Base-by-base conservation (phyloP, 345 rosid genomes). In the Pistacia atlantica region DNA sequence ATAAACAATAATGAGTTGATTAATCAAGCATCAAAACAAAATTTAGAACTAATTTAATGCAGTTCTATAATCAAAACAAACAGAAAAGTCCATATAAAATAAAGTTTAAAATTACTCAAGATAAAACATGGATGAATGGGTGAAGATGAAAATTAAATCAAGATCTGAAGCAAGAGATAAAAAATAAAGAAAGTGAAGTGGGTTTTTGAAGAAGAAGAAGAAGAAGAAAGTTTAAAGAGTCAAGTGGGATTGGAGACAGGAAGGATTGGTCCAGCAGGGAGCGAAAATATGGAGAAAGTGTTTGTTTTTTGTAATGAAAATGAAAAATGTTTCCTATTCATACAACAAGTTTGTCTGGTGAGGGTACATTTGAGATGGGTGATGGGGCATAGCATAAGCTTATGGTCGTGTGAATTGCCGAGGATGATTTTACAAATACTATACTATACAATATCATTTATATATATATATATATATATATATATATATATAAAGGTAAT, bases 281-380 rank as follows among this genome's bases (percentile, higher is more conserved):
- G 54, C 42, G 67, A 72, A 64, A 74, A 75, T 33, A 78, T 67
- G 77, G 62, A 13, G 57, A 6, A 54, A 4, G 66, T 73, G 75
- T 66, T 69, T 65, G 48, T 61, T 8, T 71, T 33, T 46, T 54
- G 33, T 4, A 52, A 62, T 64, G 69, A 69, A 22, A 66, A 38
- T 3, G 2, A 55, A n/a, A 59, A 74, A 54, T 87, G 85, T 82
- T 81, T 79, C 87, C 84, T 77, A 72, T 72, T 81, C 46, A 65
- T 11, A 65, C 62, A 68, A 69, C 86, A 81, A 67, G 2, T 10
- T 35, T 64, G 80, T 79, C 79, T 33, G 17, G 71, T 67, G 81
- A 75, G 82, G 79, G 71, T 69, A 78, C 82, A 81, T 8, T 11
- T 20, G 59, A 25, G 52, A 63, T 67, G 84, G 80, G 78, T 68